Evolutionary conservation across 306 rosid genomes (phyloP).

Genomic region (Citrullus colocynthis): DNA sequence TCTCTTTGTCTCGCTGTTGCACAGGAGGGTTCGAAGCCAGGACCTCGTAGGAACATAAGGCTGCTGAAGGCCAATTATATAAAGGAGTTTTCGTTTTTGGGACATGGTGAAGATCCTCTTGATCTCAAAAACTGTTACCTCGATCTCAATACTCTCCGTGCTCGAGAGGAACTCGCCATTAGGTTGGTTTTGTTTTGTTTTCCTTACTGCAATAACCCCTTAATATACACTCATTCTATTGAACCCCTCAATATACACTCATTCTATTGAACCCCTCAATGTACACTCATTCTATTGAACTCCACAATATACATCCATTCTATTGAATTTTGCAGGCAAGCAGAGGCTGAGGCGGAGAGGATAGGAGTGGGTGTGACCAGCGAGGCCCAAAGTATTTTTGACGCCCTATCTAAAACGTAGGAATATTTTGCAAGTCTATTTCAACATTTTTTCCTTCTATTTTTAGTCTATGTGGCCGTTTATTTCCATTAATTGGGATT

Average conservation of each 20-base stretch:
- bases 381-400: conserved; percentile 84
- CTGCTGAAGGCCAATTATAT: conserved; percentile 61
- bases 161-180: conserved; percentile 61
- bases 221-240: background rate
- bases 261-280: background rate
- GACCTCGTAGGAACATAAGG: conserved; percentile 58
- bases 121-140: conserved; percentile 41
- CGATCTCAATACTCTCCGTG: conserved; percentile 56
- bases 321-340: conserved; percentile 42
- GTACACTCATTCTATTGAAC: background rate
- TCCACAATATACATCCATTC: background rate
- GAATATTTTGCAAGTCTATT: background rate
- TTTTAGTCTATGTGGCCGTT: background rate
- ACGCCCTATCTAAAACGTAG: conserved; percentile 85
- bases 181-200: conserved; percentile 24
- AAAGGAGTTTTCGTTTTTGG: conserved; percentile 52
- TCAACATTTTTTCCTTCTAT: background rate
- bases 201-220: background rate
- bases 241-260: background rate
- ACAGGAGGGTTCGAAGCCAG: conserved; percentile 53
- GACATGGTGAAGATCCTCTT: conserved; percentile 71
- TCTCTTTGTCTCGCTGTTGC: background rate
- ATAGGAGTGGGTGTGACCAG: conserved; percentile 85
- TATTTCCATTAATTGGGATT: background rate
- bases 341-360: conserved; percentile 80